phyloP scores from a whole-genome alignment of 768 basidiomycete genomes.

The Leccinum longicurvipes region DNA sequence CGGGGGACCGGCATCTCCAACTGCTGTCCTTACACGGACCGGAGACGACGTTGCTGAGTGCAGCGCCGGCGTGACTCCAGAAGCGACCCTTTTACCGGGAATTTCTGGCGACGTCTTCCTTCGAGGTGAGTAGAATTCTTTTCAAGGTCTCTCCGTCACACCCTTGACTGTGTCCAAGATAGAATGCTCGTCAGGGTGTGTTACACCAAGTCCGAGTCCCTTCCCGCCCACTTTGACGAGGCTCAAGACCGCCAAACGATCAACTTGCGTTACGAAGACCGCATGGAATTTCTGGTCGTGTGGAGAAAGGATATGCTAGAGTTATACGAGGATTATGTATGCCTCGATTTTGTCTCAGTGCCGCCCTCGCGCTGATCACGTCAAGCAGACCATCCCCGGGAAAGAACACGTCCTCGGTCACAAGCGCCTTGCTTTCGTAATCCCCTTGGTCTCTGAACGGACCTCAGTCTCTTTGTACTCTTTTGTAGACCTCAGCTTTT shows the following conservation, averaged over 20 bases:
- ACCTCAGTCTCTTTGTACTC: slow-evolving; percentile 86
- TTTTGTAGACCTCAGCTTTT: slow-evolving; percentile 81
- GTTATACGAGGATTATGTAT: slow-evolving; percentile 81
- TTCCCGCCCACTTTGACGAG: slow-evolving; percentile 62
- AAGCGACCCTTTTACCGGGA: slow-evolving; percentile 19
- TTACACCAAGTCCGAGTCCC: slow-evolving; percentile 52
- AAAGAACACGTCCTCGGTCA: slow-evolving; percentile 67
- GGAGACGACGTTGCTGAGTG: slow-evolving; percentile 55
- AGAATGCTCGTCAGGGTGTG: slow-evolving; percentile 83
- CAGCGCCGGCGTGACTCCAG: slow-evolving; percentile 57
- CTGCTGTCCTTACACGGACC: slow-evolving; percentile 62
- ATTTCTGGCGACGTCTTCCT: slow-evolving; percentile 58
- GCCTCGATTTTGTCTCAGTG: slow-evolving; percentile 23
- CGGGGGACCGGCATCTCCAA: no score
- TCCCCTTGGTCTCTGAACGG: slow-evolving; percentile 60
- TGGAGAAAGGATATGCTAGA: slow-evolving; percentile 80
- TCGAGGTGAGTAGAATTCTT: slow-evolving; percentile 53
- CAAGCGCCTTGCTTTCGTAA: slow-evolving; percentile 75
- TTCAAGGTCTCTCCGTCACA: neutral
- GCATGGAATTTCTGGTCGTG: slow-evolving; percentile 82
- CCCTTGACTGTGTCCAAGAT: slow-evolving; percentile 47
- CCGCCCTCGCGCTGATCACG: slow-evolving; percentile 3
- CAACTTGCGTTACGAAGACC: slow-evolving; percentile 59
- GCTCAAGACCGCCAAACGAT: slow-evolving; percentile 59
- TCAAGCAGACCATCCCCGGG: slow-evolving; percentile 53